Evolutionary conservation across 1,284 basidiomycete genomes (phyloP).

Genomic region (Trichosporon coremiiforme): DNA sequence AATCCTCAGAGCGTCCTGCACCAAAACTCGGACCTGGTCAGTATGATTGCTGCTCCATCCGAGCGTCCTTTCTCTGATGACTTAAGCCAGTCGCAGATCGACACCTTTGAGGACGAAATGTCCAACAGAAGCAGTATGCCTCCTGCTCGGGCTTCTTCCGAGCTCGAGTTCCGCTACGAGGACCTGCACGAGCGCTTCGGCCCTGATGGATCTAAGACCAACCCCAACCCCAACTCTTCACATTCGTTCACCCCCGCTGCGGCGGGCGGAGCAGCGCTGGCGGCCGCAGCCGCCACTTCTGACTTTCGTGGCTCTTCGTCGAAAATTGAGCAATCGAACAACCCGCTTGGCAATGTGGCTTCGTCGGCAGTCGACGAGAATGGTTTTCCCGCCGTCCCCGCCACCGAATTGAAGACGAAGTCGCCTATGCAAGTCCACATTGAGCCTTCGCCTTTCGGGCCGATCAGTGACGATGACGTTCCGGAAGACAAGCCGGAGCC

Average conservation of each 20-base stretch:
- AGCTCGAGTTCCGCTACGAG: constrained; percentile 33
- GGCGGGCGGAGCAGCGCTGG: background rate
- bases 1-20: constrained; percentile 20
- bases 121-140: constrained; percentile 29
- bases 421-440: constrained; percentile 45
- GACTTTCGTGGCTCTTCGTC: constrained; percentile 22
- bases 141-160: constrained; percentile 29
- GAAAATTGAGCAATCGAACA: constrained; percentile 6
- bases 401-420: constrained; percentile 11
- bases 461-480: constrained; percentile 3
- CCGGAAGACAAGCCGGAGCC: background rate
- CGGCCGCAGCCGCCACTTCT: constrained; percentile 17
- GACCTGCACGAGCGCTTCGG: constrained; percentile 31
- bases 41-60: constrained; percentile 14
- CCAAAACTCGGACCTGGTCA: constrained; percentile 32
- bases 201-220: constrained; percentile 19
- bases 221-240: background rate
- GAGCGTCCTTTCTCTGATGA: constrained; percentile 15
- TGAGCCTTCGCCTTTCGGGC: constrained; percentile 43
- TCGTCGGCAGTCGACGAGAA: background rate
- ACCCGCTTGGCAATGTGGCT: constrained; percentile 12
- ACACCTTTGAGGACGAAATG: constrained; percentile 19
- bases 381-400: constrained; percentile 10
- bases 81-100: constrained; percentile 9
- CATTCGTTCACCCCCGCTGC: constrained; percentile 12